Conservation (phyloP, 2,329 filamentous ascomycete genomes). For the Endothia cerciana region DNA sequence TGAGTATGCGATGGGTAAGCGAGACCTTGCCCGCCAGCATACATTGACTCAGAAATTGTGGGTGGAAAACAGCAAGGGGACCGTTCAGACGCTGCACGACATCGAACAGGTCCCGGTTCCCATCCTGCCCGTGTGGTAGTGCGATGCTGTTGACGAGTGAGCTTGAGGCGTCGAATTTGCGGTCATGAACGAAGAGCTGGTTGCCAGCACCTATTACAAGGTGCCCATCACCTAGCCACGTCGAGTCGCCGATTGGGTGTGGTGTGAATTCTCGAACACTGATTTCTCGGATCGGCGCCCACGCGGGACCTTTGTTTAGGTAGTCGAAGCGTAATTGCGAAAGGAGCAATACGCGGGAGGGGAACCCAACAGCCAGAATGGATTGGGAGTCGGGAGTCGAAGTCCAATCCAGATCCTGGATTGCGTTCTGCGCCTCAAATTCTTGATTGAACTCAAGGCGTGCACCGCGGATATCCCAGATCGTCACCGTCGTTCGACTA, state of each 20-base stretch:
- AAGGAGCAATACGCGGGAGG: constrained; percentile 80
- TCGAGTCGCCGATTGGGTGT: constrained; percentile 89
- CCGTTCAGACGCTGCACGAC: constrained; percentile 84
- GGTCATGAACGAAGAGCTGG: constrained; percentile 83
- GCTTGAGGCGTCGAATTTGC: constrained; percentile 68
- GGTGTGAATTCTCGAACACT: constrained; percentile 80
- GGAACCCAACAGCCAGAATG: constrained; percentile 89
- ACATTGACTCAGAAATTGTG: constrained; percentile 85
- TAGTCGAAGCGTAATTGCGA: constrained; percentile 92
- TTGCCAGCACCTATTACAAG: constrained; percentile 89
- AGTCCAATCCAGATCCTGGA: constrained; percentile 91
- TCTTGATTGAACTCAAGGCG: constrained; percentile 81
- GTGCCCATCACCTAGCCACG: constrained; percentile 85
- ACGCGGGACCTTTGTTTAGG: constrained; percentile 84
- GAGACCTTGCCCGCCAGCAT: constrained; percentile 77
- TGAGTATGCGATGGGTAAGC: constrained; percentile 73
- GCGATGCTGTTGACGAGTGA: constrained; percentile 59
- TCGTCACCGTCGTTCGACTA: constrained; percentile 74
- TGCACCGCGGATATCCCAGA: constrained; percentile 85
- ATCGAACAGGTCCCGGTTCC: constrained; percentile 74
- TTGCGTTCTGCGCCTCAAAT: constrained; percentile 72
- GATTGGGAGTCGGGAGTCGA: constrained; percentile 88
- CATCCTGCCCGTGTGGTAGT: constrained; percentile 52
- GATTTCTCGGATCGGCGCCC: constrained; percentile 84
- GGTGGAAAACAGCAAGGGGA: constrained; percentile 87